phyloP scores from a whole-genome alignment of 2,329 filamentous ascomycete species.

The Fusarium secorum region DNA sequence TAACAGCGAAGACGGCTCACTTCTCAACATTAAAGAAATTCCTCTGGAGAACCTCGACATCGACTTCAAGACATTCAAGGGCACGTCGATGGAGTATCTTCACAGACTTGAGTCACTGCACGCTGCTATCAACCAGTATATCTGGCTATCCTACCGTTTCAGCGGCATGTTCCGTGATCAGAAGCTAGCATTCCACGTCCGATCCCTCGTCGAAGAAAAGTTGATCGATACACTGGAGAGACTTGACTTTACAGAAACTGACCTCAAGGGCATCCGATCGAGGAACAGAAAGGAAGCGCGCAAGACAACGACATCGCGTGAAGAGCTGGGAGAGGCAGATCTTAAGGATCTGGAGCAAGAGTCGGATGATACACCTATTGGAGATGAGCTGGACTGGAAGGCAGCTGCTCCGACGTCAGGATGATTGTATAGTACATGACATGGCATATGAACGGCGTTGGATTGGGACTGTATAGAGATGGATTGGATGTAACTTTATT shows the following conservation, averaged over 20 bases:
- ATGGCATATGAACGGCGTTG: not conserved
- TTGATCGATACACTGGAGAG: slow-evolving; percentile 62
- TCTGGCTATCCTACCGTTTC: slow-evolving; percentile 94
- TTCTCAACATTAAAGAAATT: slow-evolving; percentile 76
- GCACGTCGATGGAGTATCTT: slow-evolving; percentile 64
- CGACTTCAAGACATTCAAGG: slow-evolving; percentile 52
- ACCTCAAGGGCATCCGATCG: slow-evolving; percentile 41
- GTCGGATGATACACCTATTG: slow-evolving; percentile 24
- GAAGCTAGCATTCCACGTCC: slow-evolving; percentile 79
- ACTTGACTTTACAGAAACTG: slow-evolving; percentile 58
- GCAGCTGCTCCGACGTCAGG: not conserved
- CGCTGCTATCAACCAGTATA: slow-evolving; percentile 81
- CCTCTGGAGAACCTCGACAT: slow-evolving; percentile 79
- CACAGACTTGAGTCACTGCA: slow-evolving; percentile 78
- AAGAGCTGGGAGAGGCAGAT: slow-evolving; percentile 22
- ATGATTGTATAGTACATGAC: slow-evolving; percentile 17
- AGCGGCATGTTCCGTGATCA: slow-evolving; percentile 80
- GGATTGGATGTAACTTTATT: slow-evolving; percentile 23
- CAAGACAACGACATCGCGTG: slow-evolving; percentile 16
- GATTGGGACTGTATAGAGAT: not conserved
- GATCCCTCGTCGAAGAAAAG: slow-evolving; percentile 76
- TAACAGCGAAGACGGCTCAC: slow-evolving; percentile 67
- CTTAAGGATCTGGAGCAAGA: slow-evolving; percentile 27
- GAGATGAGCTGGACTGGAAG: slow-evolving; percentile 20
- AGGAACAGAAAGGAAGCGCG: slow-evolving; percentile 34